Evolutionary conservation across 352 stramenopile genomes (phyloP).

Genomic region (Phytopythium chamaehyphon): DNA sequence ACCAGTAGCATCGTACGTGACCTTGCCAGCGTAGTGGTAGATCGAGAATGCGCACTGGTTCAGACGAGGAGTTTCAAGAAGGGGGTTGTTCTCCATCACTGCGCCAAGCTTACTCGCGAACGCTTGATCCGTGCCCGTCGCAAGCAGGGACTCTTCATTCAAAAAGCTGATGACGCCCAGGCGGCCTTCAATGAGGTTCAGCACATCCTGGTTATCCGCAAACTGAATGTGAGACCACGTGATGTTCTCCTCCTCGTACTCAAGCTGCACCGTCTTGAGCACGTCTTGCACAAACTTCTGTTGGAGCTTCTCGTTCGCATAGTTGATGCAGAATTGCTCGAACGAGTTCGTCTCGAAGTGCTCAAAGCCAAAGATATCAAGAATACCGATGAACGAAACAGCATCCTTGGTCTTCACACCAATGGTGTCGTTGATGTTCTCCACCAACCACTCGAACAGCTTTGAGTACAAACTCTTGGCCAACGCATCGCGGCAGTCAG

Average conservation of each 20-base stretch:
- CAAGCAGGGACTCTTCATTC: slow-evolving; percentile 87
- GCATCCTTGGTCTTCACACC: slow-evolving; percentile 41
- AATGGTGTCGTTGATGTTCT: slow-evolving; percentile 92
- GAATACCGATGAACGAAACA: slow-evolving; percentile 87
- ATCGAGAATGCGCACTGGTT: slow-evolving; percentile 84
- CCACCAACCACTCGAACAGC: slow-evolving; percentile 95
- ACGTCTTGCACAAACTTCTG: slow-evolving; percentile 88
- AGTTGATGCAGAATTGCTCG: slow-evolving; percentile 94
- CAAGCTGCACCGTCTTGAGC: slow-evolving; percentile 89
- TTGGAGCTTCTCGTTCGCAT: slow-evolving; percentile 91
- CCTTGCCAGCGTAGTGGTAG: slow-evolving; percentile 84
- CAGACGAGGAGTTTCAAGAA: slow-evolving; percentile 78
- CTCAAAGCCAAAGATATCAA: slow-evolving; percentile 94
- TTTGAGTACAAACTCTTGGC: slow-evolving; percentile 95
- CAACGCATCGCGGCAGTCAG: slow-evolving; percentile 90
- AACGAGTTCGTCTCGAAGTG: slow-evolving; percentile 91
- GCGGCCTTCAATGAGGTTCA: slow-evolving; percentile 88
- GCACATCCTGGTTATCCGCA: slow-evolving; percentile 88
- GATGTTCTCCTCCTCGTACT: slow-evolving; percentile 92
- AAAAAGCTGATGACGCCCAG: slow-evolving; percentile 87
- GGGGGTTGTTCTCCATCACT: slow-evolving; percentile 85
- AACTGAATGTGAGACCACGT: slow-evolving; percentile 89
- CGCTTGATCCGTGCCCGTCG: slow-evolving; percentile 78
- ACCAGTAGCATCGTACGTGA: slow-evolving; percentile 76
- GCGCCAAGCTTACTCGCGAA: slow-evolving; percentile 87